These are phyloP conservation scores for Spizellomyces punctatus DNA, from an alignment of 192 early-diverging fungal species.

Conservation along the genomic window DNA sequence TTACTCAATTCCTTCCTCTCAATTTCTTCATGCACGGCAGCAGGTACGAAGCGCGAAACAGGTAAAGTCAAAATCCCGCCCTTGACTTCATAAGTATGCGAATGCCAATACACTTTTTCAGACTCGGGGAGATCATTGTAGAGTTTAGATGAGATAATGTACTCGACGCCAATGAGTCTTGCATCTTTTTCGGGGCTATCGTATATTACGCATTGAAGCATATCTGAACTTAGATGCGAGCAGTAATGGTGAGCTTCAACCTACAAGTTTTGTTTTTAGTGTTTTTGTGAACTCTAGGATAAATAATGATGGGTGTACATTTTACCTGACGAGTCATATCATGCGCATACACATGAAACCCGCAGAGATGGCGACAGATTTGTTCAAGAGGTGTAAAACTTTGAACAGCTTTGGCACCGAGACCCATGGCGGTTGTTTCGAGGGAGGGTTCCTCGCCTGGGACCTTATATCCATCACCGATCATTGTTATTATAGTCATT, in stretches of 20 bases:
- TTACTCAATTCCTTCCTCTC: slow-evolving; percentile 37
- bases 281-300: too few relatives aligned
- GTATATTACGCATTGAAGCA: slow-evolving; percentile 62
- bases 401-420: slow-evolving; percentile 25
- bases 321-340: slow-evolving; percentile 35
- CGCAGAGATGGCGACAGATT: slow-evolving; percentile 49
- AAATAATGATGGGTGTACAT: too few relatives aligned
- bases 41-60: slow-evolving; percentile 35
- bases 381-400: slow-evolving; percentile 39
- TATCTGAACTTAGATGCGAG: slow-evolving; percentile 47
- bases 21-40: slow-evolving; percentile 20
- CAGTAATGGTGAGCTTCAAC: slow-evolving; percentile 59
- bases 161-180: slow-evolving; percentile 59
- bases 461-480: too few relatives aligned
- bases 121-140: slow-evolving; percentile 43
- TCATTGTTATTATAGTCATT: too few relatives aligned
- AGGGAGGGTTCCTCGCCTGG: slow-evolving; percentile 1
- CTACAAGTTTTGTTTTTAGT: slow-evolving; percentile 12
- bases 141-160: slow-evolving; percentile 58
- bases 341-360: slow-evolving; percentile 49
- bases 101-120: slow-evolving; percentile 63
- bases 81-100: slow-evolving; percentile 58
- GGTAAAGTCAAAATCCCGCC: slow-evolving; percentile 43
- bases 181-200: slow-evolving; percentile 43
- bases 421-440: not conserved